A percentile compares a stretch with the other conserved stretches of the same genome.
phyloP scores from a whole-genome alignment of 257 asterid species.

The Solanum rostratum region DNA sequence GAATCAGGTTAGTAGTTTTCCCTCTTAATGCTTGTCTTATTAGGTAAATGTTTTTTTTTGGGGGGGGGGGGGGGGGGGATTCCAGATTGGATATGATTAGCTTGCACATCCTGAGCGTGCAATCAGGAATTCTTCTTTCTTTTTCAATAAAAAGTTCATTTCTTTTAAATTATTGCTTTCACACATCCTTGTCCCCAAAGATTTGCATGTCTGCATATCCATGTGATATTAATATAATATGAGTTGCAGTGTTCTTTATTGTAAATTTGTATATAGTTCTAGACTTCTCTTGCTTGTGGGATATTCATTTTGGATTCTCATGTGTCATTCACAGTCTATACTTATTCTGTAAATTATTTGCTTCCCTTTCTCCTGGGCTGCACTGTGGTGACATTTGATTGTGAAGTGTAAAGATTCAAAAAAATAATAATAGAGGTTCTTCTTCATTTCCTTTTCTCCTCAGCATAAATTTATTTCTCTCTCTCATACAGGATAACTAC shows the following conservation, averaged over 20 bases:
- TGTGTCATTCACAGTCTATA: not conserved
- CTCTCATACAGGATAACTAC: constrained; percentile 73
- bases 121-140: not conserved
- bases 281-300: not conserved
- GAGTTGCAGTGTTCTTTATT: not conserved
- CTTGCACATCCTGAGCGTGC: not conserved
- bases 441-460: not conserved
- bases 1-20: constrained; percentile 58
- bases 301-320: not conserved
- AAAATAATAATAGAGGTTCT: not conserved
- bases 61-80: not conserved
- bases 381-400: not conserved
- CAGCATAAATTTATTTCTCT: not conserved
- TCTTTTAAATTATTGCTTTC: not conserved
- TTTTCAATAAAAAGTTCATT: not conserved
- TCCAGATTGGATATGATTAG: not conserved
- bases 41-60: not conserved
- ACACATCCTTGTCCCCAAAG: not conserved
- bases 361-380: not conserved
- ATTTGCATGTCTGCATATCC: not conserved
- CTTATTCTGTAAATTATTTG: not conserved
- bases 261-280: not conserved
- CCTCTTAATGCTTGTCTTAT: not conserved
- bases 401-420: not conserved
- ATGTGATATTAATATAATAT: not conserved